Conservation (phyloP, 108 stramenopile genomes). For the Mayamaea pseudoterrestris region DNA sequence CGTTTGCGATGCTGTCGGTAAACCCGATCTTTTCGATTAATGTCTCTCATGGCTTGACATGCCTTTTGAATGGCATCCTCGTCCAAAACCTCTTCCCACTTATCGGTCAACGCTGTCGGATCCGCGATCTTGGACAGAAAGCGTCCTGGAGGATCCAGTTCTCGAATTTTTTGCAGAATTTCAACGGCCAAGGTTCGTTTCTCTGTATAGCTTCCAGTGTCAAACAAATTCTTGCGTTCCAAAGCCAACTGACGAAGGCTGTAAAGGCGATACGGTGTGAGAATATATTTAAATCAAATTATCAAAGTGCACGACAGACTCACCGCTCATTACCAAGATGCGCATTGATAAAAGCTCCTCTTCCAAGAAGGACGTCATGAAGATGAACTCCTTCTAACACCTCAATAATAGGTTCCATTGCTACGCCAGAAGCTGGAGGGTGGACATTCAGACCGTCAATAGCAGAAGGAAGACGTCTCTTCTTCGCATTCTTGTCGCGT, state of each 20-base stretch:
- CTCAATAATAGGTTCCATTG: conserved; percentile 26
- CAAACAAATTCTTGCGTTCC: conserved; percentile 45
- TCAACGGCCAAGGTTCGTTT: conserved; percentile 52
- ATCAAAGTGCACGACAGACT: no score
- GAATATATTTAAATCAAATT: background rate
- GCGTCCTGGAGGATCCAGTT: conserved; percentile 68
- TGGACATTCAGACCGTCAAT: no score
- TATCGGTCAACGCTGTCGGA: conserved; percentile 18
- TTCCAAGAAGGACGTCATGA: background rate
- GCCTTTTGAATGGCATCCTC: conserved; percentile 63
- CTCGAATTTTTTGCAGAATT: conserved; percentile 51
- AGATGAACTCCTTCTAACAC: conserved; percentile 10
- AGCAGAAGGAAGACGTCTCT: no score
- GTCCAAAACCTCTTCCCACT: conserved; percentile 52
- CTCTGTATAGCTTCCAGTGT: conserved; percentile 45
- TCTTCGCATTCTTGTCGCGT: background rate
- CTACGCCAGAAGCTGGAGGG: conserved; percentile 1
- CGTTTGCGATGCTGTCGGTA: no score
- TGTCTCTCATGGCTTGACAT: conserved; percentile 65
- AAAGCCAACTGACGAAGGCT: conserved; percentile 32
- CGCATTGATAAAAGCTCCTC: conserved; percentile 55
- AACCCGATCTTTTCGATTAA: conserved; percentile 44
- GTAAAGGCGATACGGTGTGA: conserved; percentile 12
- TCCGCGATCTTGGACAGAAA: conserved; percentile 33
- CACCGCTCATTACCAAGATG: conserved; percentile 23